phyloP scores from a whole-genome alignment of 805 yeast genomes.

The Clavispora asparagi region DNA sequence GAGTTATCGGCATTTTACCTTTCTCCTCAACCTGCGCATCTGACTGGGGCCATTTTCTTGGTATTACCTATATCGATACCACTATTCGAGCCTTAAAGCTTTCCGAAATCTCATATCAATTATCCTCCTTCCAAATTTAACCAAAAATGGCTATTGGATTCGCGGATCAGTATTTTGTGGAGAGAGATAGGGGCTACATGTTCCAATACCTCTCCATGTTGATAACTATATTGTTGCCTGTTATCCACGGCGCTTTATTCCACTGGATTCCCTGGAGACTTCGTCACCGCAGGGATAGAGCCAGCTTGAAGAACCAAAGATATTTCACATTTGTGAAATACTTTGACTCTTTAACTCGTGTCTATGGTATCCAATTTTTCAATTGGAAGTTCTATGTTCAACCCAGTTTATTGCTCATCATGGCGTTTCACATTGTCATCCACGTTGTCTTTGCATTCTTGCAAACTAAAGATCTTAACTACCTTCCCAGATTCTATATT shows the following conservation, averaged over 20 bases:
- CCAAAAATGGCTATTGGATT: slow-evolving; percentile 26
- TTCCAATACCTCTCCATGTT: slow-evolving; percentile 34
- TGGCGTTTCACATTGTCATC: slow-evolving; percentile 22
- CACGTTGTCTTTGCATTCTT: slow-evolving; percentile 23
- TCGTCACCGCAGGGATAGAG: slow-evolving; percentile 18
- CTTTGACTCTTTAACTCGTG: slow-evolving; percentile 25
- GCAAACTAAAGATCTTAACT: slow-evolving; percentile 34
- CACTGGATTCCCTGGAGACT: slow-evolving; percentile 36
- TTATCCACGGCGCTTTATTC: slow-evolving; percentile 37
- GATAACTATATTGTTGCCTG: slow-evolving; percentile 19
- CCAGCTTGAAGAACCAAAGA: slow-evolving; percentile 9
- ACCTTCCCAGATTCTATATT: slow-evolving; percentile 34
- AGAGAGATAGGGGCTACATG: slow-evolving; percentile 28
- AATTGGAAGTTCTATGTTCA: slow-evolving; percentile 26
- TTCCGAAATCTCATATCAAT: neutral
- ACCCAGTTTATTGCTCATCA: slow-evolving; percentile 35
- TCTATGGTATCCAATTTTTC: slow-evolving; percentile 17
- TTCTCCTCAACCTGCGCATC: neutral
- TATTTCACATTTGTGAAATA: slow-evolving; percentile 23
- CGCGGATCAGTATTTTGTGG: slow-evolving; percentile 33
- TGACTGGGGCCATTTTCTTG: neutral
- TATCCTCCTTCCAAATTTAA: neutral
- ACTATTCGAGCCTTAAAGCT: neutral
- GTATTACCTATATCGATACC: neutral
- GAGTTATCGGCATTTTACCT: neutral